A percentile compares a stretch with the other conserved stretches of the same genome.
Conservation (phyloP, 2,329 filamentous ascomycete species). For the Pseudocercospora eumusae region DNA sequence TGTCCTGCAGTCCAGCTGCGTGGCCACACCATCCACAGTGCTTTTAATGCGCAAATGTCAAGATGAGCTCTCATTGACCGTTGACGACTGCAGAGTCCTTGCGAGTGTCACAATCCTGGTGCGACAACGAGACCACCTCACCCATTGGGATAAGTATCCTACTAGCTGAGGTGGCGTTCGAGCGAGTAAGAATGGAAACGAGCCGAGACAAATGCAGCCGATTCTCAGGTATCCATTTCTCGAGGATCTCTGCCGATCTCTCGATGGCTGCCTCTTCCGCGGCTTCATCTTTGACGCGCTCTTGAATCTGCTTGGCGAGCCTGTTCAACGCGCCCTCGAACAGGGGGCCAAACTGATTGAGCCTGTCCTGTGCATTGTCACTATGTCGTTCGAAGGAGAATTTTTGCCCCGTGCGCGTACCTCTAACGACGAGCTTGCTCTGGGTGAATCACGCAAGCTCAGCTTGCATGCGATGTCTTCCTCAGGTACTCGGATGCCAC, state of each 20-base stretch:
- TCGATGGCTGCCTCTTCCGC: background rate
- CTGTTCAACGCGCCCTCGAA: background rate
- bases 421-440: background rate
- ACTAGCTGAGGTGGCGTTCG: too few species aligned
- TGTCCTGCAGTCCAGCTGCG: background rate
- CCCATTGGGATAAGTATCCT: background rate
- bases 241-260: background rate
- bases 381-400: background rate
- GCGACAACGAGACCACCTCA: background rate
- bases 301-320: background rate
- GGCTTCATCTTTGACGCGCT: background rate
- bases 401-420: background rate
- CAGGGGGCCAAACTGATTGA: background rate
- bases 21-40: background rate
- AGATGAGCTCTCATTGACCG: background rate
- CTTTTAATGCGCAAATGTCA: background rate
- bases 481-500: background rate
- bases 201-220: background rate
- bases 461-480: background rate
- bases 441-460: background rate
- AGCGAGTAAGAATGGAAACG: background rate
- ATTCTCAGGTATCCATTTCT: background rate
- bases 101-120: background rate
- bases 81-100: slow-evolving; percentile 8
- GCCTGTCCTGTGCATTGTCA: background rate